Percentiles rank a stretch among this genome's conserved stretches.
Evolutionary conservation across 768 basidiomycete genomes (phyloP).

Genomic region (Coprinopsis strossmayeri): DNA sequence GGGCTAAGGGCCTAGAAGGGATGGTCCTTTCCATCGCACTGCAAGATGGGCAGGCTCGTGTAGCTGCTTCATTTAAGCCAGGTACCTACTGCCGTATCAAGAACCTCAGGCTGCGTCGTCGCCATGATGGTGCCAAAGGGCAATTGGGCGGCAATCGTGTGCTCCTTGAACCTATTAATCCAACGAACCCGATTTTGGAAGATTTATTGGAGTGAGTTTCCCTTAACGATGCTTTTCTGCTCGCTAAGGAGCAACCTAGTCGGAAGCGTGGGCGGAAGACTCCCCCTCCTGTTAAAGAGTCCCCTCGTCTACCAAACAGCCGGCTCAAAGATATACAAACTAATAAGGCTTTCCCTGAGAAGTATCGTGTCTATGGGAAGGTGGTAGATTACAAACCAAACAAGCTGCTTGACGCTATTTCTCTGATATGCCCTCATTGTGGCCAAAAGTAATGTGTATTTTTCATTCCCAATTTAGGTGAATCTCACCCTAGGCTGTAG

Average conservation of each 20-base stretch:
- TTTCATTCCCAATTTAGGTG: neutral
- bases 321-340: neutral
- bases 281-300: too few relatives aligned
- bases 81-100: neutral
- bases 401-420: neutral
- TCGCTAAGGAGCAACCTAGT: neutral
- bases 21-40: conserved; percentile 47
- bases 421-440: neutral
- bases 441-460: neutral
- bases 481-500: neutral
- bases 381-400: neutral
- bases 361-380: neutral
- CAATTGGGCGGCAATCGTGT: neutral
- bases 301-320: neutral
- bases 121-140: neutral
- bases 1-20: conserved; percentile 37
- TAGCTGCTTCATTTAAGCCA: neutral
- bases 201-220: neutral
- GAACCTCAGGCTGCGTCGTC: neutral
- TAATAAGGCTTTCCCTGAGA: neutral
- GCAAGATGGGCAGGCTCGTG: conserved; percentile 36
- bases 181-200: neutral
- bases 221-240: neutral
- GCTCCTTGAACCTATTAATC: neutral
- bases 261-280: neutral